A percentile compares a stretch with the other conserved stretches of the same genome.
Conservation (phyloP, 202 grass and related monocot genomes). For the Schoenoplectus triqueter region DNA sequence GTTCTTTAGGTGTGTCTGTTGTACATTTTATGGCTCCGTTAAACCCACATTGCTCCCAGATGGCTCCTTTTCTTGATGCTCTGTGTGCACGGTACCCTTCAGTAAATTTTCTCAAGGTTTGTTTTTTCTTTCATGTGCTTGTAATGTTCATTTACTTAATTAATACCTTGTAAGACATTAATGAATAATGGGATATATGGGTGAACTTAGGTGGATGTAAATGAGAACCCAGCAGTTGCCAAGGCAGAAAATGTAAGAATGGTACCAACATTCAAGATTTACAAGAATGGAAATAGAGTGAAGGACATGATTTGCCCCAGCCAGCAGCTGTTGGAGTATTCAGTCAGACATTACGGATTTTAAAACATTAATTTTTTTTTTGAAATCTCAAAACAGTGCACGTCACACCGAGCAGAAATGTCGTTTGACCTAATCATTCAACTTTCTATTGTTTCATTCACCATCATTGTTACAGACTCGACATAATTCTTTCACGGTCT, state of each 20-base stretch:
- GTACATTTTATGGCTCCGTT: slow-evolving; percentile 78
- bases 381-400: slow-evolving; percentile 26
- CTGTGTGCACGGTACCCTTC: slow-evolving; percentile 82
- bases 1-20: slow-evolving; percentile 73
- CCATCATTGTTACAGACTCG: slow-evolving; percentile 24
- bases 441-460: slow-evolving; percentile 35
- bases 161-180: slow-evolving; percentile 30
- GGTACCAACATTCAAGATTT: slow-evolving; percentile 90
- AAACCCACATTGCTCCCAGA: slow-evolving; percentile 78
- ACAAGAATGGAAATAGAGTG: slow-evolving; percentile 81
- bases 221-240: slow-evolving; percentile 62
- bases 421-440: slow-evolving; percentile 41
- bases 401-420: slow-evolving; percentile 30
- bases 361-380: slow-evolving; percentile 46
- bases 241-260: slow-evolving; percentile 80
- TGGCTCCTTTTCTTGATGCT: slow-evolving; percentile 66
- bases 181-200: slow-evolving; percentile 6
- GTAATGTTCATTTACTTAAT: slow-evolving; percentile 32
- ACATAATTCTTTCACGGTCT: slow-evolving; percentile 33
- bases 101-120: slow-evolving; percentile 95
- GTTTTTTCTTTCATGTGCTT: not conserved
- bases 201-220: slow-evolving; percentile 71
- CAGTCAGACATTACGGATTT: slow-evolving; percentile 79
- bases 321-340: slow-evolving; percentile 86
- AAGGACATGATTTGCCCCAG: slow-evolving; percentile 94